Evolutionary conservation across 768 basidiomycete species (phyloP), one percentile per base, ranked within the genome.

Genomic region (Neoboletus magnificus): DNA sequence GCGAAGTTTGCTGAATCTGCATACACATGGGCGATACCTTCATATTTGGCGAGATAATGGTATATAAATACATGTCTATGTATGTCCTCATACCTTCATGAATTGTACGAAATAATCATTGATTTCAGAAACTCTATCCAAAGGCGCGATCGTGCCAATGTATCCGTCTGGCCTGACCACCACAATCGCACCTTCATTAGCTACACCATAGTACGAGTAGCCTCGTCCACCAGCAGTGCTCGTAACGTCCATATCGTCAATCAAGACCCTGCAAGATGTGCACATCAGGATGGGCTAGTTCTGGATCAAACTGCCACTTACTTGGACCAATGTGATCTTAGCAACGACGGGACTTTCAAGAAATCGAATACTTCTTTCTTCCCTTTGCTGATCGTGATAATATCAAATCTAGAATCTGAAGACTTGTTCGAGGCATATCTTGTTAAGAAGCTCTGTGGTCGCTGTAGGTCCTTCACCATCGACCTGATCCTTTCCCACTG

Each of bases 131-230:
- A 63, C 49, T 10, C 75, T 59, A 29, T 74, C 64, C 40, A 87
- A 68, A 0, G 85, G 79, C 2, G 76, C 76, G 32, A 88, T 72
- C 60, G 73, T 75, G 4, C 82, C 84, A 30, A 89, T 77, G 54
- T 86, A 87, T 16, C 86, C 87, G 30, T 70, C 71, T 10, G 69
- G 69, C 25, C 71, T 69, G 32, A 72, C 71, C 3, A 62, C 65
- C 39, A 67, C 62, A 18, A 72, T 50, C 6, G 59, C 66, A n/a
- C 71, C 71, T 42, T 66, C 56, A 9, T 63, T 52, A 1, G 52
- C 52, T 10, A 75, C 63, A 0, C 85, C 86, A 58, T 82, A 86
- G 25, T 77, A 75, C 0, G 67, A 59, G 64, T 88, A 87, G 5
- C 81, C 84, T 35, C 75, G 74, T 4, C 84, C 84, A 25, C 82